Evolutionary conservation across 2,329 filamentous ascomycete species (phyloP), one percentile per base, ranked within the genome.

Genomic region (Pseudogymnoascus sp.): DNA sequence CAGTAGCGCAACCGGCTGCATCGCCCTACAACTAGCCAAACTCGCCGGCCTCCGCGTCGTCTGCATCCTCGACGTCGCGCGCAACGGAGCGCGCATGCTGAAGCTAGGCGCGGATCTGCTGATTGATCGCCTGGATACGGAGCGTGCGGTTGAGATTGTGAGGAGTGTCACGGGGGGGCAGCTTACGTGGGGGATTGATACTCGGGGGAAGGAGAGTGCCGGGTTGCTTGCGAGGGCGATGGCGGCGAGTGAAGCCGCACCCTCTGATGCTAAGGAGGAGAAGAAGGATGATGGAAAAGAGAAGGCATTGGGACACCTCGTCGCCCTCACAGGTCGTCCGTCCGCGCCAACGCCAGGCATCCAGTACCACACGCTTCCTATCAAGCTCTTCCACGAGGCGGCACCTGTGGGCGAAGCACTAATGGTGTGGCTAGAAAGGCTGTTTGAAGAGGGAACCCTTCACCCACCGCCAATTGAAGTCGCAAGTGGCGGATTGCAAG

Each of bases 331-430:
- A 16, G 57, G 57, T 20, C 32, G 57, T 12, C 32, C 32, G 2
- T 11, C 18, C 12, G 14, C 9, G 6, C 57, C 57, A 30, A 35
- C 57, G 1, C 57, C 32, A 58, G 0, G 70, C 73, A 0, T 73
- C 75, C 0, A 78, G 78, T 0, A 75, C 84, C 0, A 70, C 76
- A 5, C 79, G 84, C 30, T 91, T 0, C 88, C 88, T 0, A 89
- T 92, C 64, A 91, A 91, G 71, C 68, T 90, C 3, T 91, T 90
- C 68, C 89, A 92, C 68, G 84, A 87, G 62, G 78, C 85, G 0
- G 80, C 83, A 0, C 76, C 77, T 1, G 76, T 91, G 0, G 89
- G 89, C 0, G 80, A 85, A 64, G 77, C 77, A 0, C 70, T 90
- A 60, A 83, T 84, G 11, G 70, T 75, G 1, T 91, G 88, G 88